Evolutionary conservation across 441 rosid genomes (phyloP), one percentile per base, ranked within the genome.

Genomic region (Euphorbia celastroides): DNA sequence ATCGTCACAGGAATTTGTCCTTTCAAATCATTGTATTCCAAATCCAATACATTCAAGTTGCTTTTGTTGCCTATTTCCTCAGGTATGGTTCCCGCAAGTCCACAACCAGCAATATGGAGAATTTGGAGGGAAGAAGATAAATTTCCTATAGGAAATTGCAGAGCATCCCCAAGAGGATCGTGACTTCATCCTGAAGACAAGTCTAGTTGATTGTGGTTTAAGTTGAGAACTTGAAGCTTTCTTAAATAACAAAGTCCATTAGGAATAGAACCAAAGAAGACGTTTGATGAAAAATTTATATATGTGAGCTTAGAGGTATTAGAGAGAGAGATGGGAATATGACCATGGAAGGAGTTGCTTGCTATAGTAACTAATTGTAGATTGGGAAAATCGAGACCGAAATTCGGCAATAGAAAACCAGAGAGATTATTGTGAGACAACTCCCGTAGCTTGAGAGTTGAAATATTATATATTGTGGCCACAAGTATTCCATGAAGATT

Each of bases 311-410:
- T 20, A 8, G 79, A 72, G 62, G 71, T 60, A 61, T 76, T 72
- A 1, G 34, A 36, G 26, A 76, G 63, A 25, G 68, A 76, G n/a
- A 3, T 22, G 11, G 74, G 79, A 20, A 76, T 22, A 3, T 19
- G 5, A 9, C 74, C 74, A 16, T 19, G 54, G 1, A 70, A 44
- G 44, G 1, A 7, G 1, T 41, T 41, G 12, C 12, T 41, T 34
- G 38, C 38, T 3, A 34, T 4, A 34, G 38, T 3, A 34, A 34
- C 9, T 34, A 9, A 4, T 3, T 34, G 4, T 3, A 34, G 9
- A 34, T 34, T 34, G 38, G 38, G 38, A 34, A 3, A 9, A 34
- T 34, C 9, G 38, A 34, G 9, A 9, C 38, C 38, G 9, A 34
- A 34, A 9, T 9, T 34, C 9, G 38, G 38, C 4, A 9, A 9